Base-by-base conservation (phyloP, 2,329 filamentous ascomycete genomes). In the Neoarthrinium moseri region DNA sequence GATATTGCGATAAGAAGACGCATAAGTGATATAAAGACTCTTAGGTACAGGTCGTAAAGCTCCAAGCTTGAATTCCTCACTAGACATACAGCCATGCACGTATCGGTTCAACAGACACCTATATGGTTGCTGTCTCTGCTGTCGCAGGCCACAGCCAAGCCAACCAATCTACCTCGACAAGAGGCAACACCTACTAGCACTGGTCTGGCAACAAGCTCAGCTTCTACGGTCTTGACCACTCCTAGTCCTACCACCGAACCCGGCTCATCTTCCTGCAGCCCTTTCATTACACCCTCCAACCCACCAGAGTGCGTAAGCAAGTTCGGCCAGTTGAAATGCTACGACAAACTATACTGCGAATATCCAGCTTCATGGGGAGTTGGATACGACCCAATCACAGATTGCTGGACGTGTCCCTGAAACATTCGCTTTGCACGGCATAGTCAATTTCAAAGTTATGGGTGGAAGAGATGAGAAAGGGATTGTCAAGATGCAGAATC, bases 361-460 rank as follows among this genome's bases (percentile, higher is more conserved):
- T 34, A 34, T 15, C 32, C 32, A 15, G n/a, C 2, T 15, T 34
- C 32, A 15, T 34, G 32, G 8, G 32, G 32, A 12, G 32, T 34
- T 7, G 32, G n/a, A 34, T 34, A 34, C 18, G 32, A 34, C n/a
- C 32, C 32, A 15, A 15, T 34, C 32, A 15, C 8, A 8, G 10
- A 10, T 15, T 34, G 32, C 32, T 34, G 32, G 32, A 34, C 32
- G 7, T 34, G 8, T 15, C 13, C n/a, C n/a, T 34, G 32, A 34
- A 43, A 33, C 12, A 15, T 22, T 54, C 68, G 66, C 65, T 39
- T 44, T 56, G 43, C 8, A 10, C n/a, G n/a, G n/a, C n/a, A n/a
- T n/a, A n/a, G n/a, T n/a, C n/a, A n/a, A n/a, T n/a, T n/a, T n/a
- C n/a, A n/a, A n/a, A n/a, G n/a, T n/a, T n/a, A n/a, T n/a, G n/a